Base-by-base conservation (phyloP, 1,284 basidiomycete genomes). In the Tylopilus sp. region DNA sequence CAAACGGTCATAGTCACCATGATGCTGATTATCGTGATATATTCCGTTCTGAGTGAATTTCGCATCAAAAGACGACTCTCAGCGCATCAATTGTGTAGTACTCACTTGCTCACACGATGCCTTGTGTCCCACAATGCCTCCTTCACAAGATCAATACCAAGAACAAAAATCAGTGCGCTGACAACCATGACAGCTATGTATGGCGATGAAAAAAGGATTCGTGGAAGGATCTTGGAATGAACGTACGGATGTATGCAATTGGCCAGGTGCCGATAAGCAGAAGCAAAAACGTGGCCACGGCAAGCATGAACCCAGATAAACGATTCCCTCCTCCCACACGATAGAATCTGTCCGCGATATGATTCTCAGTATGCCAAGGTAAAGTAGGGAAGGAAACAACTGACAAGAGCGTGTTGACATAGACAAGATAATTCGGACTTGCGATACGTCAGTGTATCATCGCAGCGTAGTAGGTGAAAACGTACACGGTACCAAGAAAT, bases 101-200 rank as follows among this genome's bases (percentile, higher is more conserved):
- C 82, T 83, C 84, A 91, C 84, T 86, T 83, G 84, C 89, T 95
- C 27, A 96, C 95, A 27, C 96, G 89, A 77, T 95, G 88, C 56
- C 94, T 85, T 7, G 96, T 98, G 81, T 99, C 97, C 95, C 96
- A 98, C 8, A 98, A 81, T 0, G 97, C 96, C 77, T 98, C 97
- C 76, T 97, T 97, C 39, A 94, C 89, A 37, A 99, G 88, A 74
- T 99, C 97, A 69, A 98, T 89, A 1, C 97, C 97, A 33, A 99
- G 87, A 17, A 98, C 95, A 73, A 96, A 97, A 75, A 99, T 98
- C 68, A 99, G 85, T 4, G 96, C 92, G 2, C 93, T 93, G 25
- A 96, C 94, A 8, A 96, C 90, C 87, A 94, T 91, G 52, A 96
- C 90, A 67, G 94, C 93, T 95, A 52, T 29, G 35, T n/a, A n/a